Percentiles rank a stretch among this genome's conserved stretches.
These are phyloP conservation scores for Jaapia argillacea DNA, from an alignment of 768 basidiomycete species.

Conservation along the genomic window DNA sequence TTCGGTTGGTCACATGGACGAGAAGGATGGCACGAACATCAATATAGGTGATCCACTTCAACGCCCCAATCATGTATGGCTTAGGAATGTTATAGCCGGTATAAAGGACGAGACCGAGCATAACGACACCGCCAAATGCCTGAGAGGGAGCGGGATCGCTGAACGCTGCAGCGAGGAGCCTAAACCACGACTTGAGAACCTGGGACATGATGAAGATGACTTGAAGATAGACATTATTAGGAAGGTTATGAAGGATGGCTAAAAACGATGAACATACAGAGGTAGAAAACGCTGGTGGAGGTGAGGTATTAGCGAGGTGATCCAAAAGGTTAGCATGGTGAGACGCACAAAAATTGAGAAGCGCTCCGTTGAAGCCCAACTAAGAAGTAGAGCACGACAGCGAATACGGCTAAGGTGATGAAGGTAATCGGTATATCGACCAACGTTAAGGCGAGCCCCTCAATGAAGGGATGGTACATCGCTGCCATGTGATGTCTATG, in stretches of 20 bases:
- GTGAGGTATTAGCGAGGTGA: conserved; percentile 1
- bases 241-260: conserved; percentile 53
- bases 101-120: conserved; percentile 45
- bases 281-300: conserved; percentile 41
- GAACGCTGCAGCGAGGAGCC: not conserved
- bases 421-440: conserved; percentile 26
- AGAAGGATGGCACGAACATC: conserved; percentile 31
- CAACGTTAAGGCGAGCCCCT: conserved; percentile 28
- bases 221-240: conserved; percentile 58
- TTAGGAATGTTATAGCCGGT: conserved; percentile 52
- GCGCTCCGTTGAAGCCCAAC: conserved; percentile 32
- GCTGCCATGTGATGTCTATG: conserved; percentile 32
- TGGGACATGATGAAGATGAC: too few species aligned
- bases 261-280: conserved; percentile 50
- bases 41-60: conserved; percentile 58
- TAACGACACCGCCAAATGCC: conserved; percentile 11
- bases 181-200: too few species aligned
- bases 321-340: not conserved
- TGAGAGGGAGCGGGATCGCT: not conserved
- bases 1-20: not conserved
- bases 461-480: conserved; percentile 29
- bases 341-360: conserved; percentile 57
- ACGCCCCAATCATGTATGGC: conserved; percentile 54
- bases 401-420: conserved; percentile 43
- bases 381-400: conserved; percentile 65